A percentile compares a stretch with the other conserved stretches of the same genome.
Conservation (phyloP, 2,329 filamentous ascomycete species). For the Neonectria faginata region DNA sequence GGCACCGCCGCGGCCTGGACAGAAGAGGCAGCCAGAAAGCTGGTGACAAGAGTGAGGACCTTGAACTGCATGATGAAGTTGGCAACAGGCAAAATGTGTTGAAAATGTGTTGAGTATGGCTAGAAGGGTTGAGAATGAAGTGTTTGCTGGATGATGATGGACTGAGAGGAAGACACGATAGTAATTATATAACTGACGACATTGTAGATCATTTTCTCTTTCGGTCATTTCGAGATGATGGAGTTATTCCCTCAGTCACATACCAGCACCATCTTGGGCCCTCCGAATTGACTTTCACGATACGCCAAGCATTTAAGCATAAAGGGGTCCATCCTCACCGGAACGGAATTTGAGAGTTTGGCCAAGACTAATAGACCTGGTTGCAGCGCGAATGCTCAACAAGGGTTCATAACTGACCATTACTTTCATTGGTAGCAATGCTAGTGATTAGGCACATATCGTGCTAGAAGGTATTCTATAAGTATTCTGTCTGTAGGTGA, state of each 20-base stretch:
- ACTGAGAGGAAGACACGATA: background rate
- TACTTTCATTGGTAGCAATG: too few relatives aligned
- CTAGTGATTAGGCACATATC: too few relatives aligned
- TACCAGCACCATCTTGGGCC: background rate
- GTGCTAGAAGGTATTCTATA: too few relatives aligned
- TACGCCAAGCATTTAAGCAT: background rate
- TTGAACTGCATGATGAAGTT: conserved; percentile 36
- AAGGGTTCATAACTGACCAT: background rate
- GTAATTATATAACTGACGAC: background rate
- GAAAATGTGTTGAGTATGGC: background rate
- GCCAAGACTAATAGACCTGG: background rate
- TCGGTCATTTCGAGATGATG: background rate
- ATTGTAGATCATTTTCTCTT: background rate
- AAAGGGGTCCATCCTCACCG: background rate
- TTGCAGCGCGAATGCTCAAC: background rate
- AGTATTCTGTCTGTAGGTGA: too few relatives aligned
- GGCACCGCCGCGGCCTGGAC: conserved; percentile 19
- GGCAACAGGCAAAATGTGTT: background rate
- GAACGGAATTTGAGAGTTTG: background rate
- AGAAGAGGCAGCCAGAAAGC: conserved; percentile 30
- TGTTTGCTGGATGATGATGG: too few relatives aligned
- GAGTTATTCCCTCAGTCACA: background rate
- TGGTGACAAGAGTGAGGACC: conserved; percentile 31
- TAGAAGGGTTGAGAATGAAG: background rate
- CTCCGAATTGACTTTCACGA: background rate